These are phyloP conservation scores for Canavalia gladiata DNA, from an alignment of 306 rosid genomes.

Conservation along the genomic window DNA sequence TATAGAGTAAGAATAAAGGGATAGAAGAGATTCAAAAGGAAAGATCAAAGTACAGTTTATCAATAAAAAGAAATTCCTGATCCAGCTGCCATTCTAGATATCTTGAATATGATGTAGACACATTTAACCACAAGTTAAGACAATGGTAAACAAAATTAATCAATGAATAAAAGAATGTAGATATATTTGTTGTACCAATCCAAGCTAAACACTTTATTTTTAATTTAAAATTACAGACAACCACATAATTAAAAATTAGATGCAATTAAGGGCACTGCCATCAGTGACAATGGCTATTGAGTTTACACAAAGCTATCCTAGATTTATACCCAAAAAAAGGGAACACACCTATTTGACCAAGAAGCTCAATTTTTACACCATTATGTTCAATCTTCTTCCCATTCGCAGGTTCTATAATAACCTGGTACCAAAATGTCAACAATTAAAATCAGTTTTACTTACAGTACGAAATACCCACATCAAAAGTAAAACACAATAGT, in stretches of 20 bases:
- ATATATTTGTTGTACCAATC: background rate
- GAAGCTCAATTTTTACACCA: slow-evolving; percentile 64
- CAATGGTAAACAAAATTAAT: background rate
- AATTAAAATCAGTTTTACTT: slow-evolving; percentile 20
- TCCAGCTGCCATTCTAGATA: background rate
- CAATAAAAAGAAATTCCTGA: background rate
- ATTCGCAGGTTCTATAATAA: slow-evolving; percentile 52
- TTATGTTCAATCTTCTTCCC: slow-evolving; percentile 64
- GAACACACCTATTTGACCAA: slow-evolving; percentile 63
- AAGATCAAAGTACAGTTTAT: background rate
- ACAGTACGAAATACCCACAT: slow-evolving; percentile 33
- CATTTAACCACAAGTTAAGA: background rate
- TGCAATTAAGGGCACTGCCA: slow-evolving; percentile 3
- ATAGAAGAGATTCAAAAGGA: background rate
- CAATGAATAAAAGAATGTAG: background rate
- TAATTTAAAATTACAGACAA: background rate
- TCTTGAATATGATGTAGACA: background rate
- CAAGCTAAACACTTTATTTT: background rate
- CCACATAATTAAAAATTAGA: background rate
- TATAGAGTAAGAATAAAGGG: background rate
- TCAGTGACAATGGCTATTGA: background rate
- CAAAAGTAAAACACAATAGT: background rate
- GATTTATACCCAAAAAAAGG: background rate
- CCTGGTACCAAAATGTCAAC: slow-evolving; percentile 41
- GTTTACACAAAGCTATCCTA: background rate